Conservation (phyloP, 345 rosid genomes). For the Citrus medica region DNA sequence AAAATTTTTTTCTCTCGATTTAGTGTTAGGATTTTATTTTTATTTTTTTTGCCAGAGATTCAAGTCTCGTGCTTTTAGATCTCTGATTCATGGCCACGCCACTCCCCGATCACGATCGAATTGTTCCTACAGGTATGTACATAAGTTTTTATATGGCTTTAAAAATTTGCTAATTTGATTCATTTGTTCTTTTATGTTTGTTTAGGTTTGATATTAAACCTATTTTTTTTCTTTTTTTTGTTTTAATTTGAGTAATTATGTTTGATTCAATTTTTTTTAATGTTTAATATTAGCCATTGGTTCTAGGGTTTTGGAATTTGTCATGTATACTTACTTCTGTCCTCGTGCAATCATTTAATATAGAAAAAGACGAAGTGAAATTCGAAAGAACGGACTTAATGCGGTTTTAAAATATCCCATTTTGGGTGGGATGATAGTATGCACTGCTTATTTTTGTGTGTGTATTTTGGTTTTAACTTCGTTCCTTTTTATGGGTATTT, state of each 20-base stretch:
- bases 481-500: not conserved
- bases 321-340: not conserved
- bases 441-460: not conserved
- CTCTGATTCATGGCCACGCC: constrained; percentile 10
- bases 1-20: constrained; percentile 3
- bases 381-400: not conserved
- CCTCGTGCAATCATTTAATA: not conserved
- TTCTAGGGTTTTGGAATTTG: constrained; percentile 6
- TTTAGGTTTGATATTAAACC: not conserved
- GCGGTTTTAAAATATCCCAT: not conserved
- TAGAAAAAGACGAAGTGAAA: not conserved
- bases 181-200: not conserved
- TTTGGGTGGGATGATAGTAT: not conserved
- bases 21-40: not conserved
- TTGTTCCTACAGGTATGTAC: constrained; percentile 35
- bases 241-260: not conserved
- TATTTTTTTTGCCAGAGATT: not conserved
- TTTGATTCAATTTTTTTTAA: not conserved
- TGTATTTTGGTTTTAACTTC: not conserved
- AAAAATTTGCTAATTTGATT: not conserved
- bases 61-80: not conserved
- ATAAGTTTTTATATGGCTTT: not conserved
- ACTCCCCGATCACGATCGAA: constrained; percentile 23
- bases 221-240: not conserved
- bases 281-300: not conserved